Conservation (phyloP, 257 asterid genomes). For the Marsdenia floribunda region DNA sequence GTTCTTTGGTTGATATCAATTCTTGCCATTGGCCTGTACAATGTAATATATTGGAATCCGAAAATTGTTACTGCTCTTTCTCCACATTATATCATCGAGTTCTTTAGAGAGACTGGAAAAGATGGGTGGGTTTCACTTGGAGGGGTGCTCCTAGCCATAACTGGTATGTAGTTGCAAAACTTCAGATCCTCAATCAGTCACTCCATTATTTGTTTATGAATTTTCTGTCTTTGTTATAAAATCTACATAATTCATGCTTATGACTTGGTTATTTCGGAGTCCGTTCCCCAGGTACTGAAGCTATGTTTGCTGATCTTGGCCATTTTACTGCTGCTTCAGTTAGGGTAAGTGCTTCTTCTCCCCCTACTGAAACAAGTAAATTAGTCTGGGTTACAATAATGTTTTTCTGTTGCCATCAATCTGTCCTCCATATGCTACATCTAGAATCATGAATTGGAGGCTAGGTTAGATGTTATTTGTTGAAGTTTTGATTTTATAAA, state of each 20-base stretch:
- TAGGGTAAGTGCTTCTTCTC: constrained; percentile 44
- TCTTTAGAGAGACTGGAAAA: constrained; percentile 66
- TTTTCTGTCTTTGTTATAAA: background rate
- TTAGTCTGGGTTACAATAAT: background rate
- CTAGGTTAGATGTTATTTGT: background rate
- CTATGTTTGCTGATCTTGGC: constrained; percentile 98
- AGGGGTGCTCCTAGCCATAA: constrained; percentile 79
- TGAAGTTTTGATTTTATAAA: background rate
- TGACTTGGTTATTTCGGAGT: constrained; percentile 11
- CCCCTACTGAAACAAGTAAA: constrained; percentile 8
- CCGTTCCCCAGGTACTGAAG: constrained; percentile 76
- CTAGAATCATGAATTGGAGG: background rate
- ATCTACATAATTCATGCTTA: constrained; percentile 6
- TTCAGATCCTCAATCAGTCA: background rate
- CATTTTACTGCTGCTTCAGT: constrained; percentile 78
- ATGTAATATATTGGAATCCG: constrained; percentile 73
- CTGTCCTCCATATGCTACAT: constrained; percentile 7
- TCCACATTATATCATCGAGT: constrained; percentile 70
- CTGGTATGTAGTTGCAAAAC: constrained; percentile 42
- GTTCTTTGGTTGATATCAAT: constrained; percentile 79
- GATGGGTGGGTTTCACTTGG: constrained; percentile 96
- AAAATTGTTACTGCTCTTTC: constrained; percentile 71
- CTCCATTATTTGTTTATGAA: background rate
- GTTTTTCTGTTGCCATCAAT: constrained; percentile 1
- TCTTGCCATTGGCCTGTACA: constrained; percentile 66